Conservation (phyloP, 2,329 filamentous ascomycete genomes). For the Samsoniella hepiali region DNA sequence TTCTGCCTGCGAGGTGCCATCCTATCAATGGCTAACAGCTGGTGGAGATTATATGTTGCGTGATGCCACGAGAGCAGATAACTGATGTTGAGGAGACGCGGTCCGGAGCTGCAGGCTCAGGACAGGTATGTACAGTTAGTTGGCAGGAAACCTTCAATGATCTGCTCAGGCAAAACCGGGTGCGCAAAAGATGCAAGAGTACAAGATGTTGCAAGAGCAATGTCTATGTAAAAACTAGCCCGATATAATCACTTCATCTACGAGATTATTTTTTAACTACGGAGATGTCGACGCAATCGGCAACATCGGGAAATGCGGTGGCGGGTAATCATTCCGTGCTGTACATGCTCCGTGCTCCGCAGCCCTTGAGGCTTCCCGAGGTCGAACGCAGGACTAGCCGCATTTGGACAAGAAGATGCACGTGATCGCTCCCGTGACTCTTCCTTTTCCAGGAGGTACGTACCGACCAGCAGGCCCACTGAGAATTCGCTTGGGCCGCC, state of each 20-base stretch:
- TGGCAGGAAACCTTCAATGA: neutral
- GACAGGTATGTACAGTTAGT: neutral
- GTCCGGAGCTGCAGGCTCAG: neutral
- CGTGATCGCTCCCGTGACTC: slow-evolving; percentile 15
- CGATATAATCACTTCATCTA: neutral
- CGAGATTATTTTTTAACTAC: neutral
- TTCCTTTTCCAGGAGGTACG: neutral
- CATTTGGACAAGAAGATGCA: neutral
- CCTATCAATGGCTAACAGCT: slow-evolving; percentile 6
- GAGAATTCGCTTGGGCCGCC: slow-evolving; percentile 15
- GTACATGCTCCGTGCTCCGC: neutral
- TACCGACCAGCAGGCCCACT: neutral
- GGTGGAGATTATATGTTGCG: neutral
- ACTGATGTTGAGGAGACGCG: slow-evolving; percentile 14
- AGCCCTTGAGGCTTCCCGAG: neutral
- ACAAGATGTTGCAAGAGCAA: neutral
- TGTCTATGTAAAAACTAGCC: neutral
- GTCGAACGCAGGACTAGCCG: neutral
- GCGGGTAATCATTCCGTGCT: neutral
- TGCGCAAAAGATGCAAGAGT: neutral
- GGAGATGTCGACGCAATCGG: slow-evolving; percentile 11
- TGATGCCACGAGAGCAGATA: neutral
- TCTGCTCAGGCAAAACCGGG: neutral
- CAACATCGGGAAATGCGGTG: slow-evolving; percentile 1
- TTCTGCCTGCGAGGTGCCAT: slow-evolving; percentile 50